Base-by-base conservation (phyloP, 169 alveolate genomes). In the Plasmodium chabaudi region DNA sequence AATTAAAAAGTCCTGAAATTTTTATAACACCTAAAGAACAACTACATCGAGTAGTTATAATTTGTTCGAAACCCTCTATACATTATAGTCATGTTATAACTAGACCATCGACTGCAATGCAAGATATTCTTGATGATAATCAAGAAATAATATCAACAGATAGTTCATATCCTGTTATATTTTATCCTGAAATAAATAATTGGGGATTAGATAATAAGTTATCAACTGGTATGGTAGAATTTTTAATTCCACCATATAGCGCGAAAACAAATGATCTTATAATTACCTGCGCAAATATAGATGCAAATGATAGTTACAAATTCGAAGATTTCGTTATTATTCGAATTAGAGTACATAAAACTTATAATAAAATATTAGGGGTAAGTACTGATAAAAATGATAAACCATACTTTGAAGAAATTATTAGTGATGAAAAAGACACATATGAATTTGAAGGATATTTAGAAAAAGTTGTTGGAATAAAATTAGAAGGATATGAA, bases 11-110 rank as follows among this genome's bases (percentile, higher is more conserved):
- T 23, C 39, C 63, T 10, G 88, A 75, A 21, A 63, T 75, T 25
- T 63, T 63, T 3, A n/a, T 75, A 63, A n/a, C 3, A 4, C 17
- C 63, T 10, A 13, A 19, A 12, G 64, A 27, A 12, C 12, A 42
- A 3, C 34, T 75, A 17, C 88, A 75, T 39, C 21, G 88, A 13
- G 27, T 75, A 12, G 88, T 75, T 47, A 42, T 75, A 1, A 63
- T 75, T 13, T 75, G 88, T 39, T 63, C 39, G 19, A 75, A 75
- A 55, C 88, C 88, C 9, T 46, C 88, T 5, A n/a, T 75, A 25
- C 53, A 61, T 19, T 65, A 61, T 39, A 51, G 71, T 2, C 88
- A 75, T 67, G 42, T 75, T 13, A 75, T 75, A 23, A 49, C 88
- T 7, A 65, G 72, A 25, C 88, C 88, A 5, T 46, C 21, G 46